Evolutionary conservation across 306 rosid genomes (phyloP), one percentile per base, ranked within the genome.

Genomic region (Oemleria cerasiformis): DNA sequence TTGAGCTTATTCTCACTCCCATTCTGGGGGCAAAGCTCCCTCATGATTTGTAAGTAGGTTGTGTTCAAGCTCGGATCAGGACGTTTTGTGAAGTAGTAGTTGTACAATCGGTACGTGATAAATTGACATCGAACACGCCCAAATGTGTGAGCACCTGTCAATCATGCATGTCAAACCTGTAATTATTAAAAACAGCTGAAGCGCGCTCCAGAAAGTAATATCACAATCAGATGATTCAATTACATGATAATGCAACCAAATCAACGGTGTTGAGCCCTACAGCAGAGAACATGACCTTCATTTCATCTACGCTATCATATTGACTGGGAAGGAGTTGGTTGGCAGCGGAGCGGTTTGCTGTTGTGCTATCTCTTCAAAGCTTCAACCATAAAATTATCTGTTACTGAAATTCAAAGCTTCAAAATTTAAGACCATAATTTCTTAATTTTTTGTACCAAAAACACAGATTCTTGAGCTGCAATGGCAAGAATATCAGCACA

Each of bases 291-390:
- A 9, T 8, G 4, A 14, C 0, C 43, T 54, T 69, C 2, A 86
- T 78, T 66, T 9, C 9, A 5, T 48, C 74, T 0, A 87, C 73
- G 9, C 68, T 56, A n/a, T 20, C 19, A 54, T 4, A 7, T 0
- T 4, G 86, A 25, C 43, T 13, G 0, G 93, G 93, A 81, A 88
- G 85, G 41, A 12, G 70, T 25, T 13, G 9, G 58, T 9, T 19
- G 8, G 88, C 90, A 8, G 68, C 78, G 3, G 62, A 71, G n/a
- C 8, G 13, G 51, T 63, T 84, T 30, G 93, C 86, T 0, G 67
- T 88, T 36, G 73, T 67, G 64, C 88, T 78, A 53, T 86, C 90
- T 64, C 83, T 84, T 78, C 93, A 81, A 90, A 85, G 77, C 25
- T 23, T 10, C 19, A 23, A 66, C 19, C 9, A 41, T n/a, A n/a